Evolutionary conservation across 2,329 filamentous ascomycete genomes (phyloP).

Genomic region (Ophiobolus disseminans): DNA sequence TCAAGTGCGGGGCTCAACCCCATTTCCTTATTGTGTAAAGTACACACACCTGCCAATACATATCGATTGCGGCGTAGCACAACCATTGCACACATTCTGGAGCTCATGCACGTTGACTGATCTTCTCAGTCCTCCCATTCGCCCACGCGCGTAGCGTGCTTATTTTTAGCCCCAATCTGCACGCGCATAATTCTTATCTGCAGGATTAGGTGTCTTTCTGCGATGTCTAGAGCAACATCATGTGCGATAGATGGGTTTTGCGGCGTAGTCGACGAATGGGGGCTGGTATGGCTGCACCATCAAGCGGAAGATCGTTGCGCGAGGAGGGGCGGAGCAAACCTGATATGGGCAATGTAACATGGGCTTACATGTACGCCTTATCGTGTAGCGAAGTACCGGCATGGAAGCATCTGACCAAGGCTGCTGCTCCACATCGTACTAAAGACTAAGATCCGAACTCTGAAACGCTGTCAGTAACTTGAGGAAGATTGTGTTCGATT

Average conservation of each 20-base stretch:
- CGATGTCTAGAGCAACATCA: no score
- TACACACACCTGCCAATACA: no score
- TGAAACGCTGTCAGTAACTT: background rate
- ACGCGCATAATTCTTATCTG: background rate
- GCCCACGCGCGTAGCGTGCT: background rate
- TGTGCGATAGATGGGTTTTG: background rate
- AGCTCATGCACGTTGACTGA: background rate
- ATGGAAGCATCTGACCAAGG: background rate
- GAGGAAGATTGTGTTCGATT: background rate
- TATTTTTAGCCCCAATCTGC: conserved; percentile 1
- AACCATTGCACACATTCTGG: no score
- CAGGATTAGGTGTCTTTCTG: background rate
- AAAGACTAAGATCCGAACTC: background rate
- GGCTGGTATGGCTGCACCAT: background rate
- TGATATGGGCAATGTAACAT: background rate
- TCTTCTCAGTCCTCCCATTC: background rate
- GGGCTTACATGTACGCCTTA: conserved; percentile 2
- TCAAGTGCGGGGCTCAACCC: no score
- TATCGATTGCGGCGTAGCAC: no score
- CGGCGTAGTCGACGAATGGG: background rate
- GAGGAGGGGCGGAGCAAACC: background rate
- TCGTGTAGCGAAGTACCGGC: background rate
- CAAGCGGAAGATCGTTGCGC: background rate
- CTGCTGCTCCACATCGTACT: background rate
- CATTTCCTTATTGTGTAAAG: no score